Conservation (phyloP, 257 asterid species). For the Petunia secreta region DNA sequence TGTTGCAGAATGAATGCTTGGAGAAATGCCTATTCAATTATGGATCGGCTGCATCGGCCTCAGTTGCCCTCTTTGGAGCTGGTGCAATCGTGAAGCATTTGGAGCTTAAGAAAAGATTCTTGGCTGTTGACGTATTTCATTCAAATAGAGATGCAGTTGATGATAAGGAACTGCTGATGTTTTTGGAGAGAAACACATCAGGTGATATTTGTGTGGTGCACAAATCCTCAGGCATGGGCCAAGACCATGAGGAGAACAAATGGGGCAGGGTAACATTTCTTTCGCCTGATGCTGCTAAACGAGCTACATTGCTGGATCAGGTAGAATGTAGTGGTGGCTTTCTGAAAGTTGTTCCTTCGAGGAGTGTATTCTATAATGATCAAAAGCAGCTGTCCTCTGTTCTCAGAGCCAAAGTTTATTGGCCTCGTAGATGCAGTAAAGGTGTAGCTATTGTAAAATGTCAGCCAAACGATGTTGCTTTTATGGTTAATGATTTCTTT, state of each 20-base stretch:
- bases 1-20: constrained; percentile 73
- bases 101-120: constrained; percentile 76
- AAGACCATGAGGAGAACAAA: constrained; percentile 52
- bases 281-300: constrained; percentile 79
- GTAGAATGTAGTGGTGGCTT: constrained; percentile 55
- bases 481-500: constrained; percentile 54
- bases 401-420: constrained; percentile 67
- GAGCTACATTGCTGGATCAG: constrained; percentile 52
- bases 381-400: constrained; percentile 50
- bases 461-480: constrained; percentile 52
- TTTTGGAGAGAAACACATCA: constrained; percentile 59
- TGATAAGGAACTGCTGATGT: constrained; percentile 68
- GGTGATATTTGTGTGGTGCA: constrained; percentile 63
- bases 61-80: constrained; percentile 85
- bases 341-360: constrained; percentile 63
- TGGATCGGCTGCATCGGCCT: constrained; percentile 53
- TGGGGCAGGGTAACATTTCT: constrained; percentile 94
- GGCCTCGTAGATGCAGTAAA: constrained; percentile 91
- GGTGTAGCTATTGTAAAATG: constrained; percentile 79
- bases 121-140: constrained; percentile 75
- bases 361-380: constrained; percentile 50
- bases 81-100: constrained; percentile 89
- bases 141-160: constrained; percentile 48
- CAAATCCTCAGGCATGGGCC: constrained; percentile 50
- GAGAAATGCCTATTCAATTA: constrained; percentile 70